A percentile compares a stretch with the other conserved stretches of the same genome.
Conservation (phyloP, 257 asterid species). For the Solanum tarapatanum region DNA sequence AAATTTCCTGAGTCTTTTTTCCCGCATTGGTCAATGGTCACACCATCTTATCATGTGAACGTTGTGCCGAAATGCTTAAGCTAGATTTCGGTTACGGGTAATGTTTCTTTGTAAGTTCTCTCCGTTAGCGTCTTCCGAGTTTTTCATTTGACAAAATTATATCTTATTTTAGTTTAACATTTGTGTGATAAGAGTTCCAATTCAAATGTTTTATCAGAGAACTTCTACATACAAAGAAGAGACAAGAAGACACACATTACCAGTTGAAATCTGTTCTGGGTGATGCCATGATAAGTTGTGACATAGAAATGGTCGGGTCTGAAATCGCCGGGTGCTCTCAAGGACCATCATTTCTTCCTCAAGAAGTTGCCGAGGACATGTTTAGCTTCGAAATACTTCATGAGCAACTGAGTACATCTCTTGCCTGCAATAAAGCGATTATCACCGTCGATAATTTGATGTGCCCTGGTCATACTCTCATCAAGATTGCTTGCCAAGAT, state of each 20-base stretch:
- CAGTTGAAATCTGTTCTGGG: conserved; percentile 51
- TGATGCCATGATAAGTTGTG: conserved; percentile 48
- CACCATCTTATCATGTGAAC: neutral
- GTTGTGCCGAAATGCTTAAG: neutral
- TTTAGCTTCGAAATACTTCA: conserved; percentile 28
- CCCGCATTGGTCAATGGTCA: neutral
- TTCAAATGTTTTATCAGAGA: conserved; percentile 35
- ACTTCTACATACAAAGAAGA: conserved; percentile 47
- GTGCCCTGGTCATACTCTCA: conserved; percentile 78
- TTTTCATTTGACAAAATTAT: neutral
- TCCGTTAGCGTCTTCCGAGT: neutral
- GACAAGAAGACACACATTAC: conserved; percentile 52
- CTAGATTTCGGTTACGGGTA: neutral
- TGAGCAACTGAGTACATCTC: conserved; percentile 21
- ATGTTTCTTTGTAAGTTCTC: neutral
- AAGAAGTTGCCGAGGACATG: conserved; percentile 43
- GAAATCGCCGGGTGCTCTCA: conserved; percentile 59
- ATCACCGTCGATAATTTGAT: conserved; percentile 54
- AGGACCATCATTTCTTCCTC: conserved; percentile 55
- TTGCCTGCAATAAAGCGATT: conserved; percentile 36
- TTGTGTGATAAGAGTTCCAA: neutral
- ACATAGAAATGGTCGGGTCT: conserved; percentile 58
- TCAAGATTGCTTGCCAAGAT: conserved; percentile 71
- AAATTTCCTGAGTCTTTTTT: neutral
- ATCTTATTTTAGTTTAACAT: neutral